phyloP scores from a whole-genome alignment of 192 early-diverging fungal species.

The Mortierella claussenii region DNA sequence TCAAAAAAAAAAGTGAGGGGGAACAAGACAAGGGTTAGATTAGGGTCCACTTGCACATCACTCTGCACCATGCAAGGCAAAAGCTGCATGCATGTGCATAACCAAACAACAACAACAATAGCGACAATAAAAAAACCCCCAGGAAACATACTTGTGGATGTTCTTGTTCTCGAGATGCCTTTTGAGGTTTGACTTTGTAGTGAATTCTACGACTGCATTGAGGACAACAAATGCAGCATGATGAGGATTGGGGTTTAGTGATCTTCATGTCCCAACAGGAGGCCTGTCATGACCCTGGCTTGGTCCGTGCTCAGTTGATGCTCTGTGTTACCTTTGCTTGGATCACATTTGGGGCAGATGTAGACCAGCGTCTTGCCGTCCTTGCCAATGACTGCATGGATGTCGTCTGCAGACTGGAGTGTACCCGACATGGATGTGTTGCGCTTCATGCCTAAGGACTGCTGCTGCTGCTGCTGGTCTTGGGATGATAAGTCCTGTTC shows the following conservation, averaged over 20 bases:
- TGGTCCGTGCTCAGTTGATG: no score
- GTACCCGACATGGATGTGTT: background rate
- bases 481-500: background rate
- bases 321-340: slow-evolving; percentile 36
- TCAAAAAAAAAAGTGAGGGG: background rate
- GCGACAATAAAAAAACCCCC: background rate
- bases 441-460: slow-evolving; percentile 7
- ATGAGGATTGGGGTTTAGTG: no score
- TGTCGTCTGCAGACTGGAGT: slow-evolving; percentile 27
- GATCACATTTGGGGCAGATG: slow-evolving; percentile 38
- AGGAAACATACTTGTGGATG: slow-evolving; percentile 58
- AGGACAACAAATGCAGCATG: no score
- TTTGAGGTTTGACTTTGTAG: slow-evolving; percentile 53
- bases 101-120: background rate
- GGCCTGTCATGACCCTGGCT: no score
- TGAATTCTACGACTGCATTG: slow-evolving; percentile 21
- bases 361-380: slow-evolving; percentile 42
- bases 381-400: slow-evolving; percentile 37
- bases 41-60: background rate
- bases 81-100: background rate
- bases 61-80: no score
- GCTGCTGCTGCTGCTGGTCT: slow-evolving; percentile 1
- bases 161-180: slow-evolving; percentile 63
- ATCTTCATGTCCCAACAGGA: no score
- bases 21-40: background rate